A percentile compares a stretch with the other conserved stretches of the same genome.
Evolutionary conservation across 345 rosid species (phyloP).

Genomic region (Durio zibethinus): DNA sequence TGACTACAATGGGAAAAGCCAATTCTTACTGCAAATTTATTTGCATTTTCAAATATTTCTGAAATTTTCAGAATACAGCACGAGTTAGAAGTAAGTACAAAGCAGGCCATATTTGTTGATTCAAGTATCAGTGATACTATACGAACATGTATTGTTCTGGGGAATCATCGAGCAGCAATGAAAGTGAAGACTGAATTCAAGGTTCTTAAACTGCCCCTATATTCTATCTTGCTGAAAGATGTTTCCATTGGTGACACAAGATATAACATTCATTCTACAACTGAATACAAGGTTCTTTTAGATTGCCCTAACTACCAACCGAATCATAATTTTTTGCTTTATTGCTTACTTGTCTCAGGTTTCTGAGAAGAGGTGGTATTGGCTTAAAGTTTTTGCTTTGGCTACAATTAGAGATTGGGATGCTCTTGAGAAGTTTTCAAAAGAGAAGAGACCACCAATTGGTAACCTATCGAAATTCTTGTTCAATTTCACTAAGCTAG

Average conservation of each 20-base stretch:
- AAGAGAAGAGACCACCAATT: constrained; percentile 88
- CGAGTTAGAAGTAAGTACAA: constrained; percentile 85
- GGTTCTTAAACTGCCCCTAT: constrained; percentile 38
- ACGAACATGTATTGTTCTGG: constrained; percentile 88
- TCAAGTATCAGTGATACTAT: constrained; percentile 98
- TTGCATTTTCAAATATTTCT: not conserved
- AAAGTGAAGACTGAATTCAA: constrained; percentile 61
- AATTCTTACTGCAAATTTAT: constrained; percentile 7
- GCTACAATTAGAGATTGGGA: constrained; percentile 93
- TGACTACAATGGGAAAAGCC: too few species aligned
- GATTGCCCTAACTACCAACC: constrained; percentile 9
- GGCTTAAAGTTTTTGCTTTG: constrained; percentile 88
- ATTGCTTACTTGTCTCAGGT: constrained; percentile 55
- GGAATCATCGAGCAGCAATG: constrained; percentile 23
- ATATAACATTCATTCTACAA: not conserved
- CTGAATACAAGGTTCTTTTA: not conserved
- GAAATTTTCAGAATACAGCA: constrained; percentile 71
- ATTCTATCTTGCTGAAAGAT: not conserved
- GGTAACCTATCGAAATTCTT: constrained; percentile 37
- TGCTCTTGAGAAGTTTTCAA: constrained; percentile 86
- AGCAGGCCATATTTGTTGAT: constrained; percentile 94
- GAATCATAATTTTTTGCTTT: constrained; percentile 40
- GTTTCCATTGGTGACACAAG: not conserved
- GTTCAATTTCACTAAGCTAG: not conserved
- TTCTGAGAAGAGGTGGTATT: constrained; percentile 84